These are phyloP conservation scores for Alternaria infectoria DNA, from an alignment of 2,329 filamentous ascomycete species.

Conservation along the genomic window DNA sequence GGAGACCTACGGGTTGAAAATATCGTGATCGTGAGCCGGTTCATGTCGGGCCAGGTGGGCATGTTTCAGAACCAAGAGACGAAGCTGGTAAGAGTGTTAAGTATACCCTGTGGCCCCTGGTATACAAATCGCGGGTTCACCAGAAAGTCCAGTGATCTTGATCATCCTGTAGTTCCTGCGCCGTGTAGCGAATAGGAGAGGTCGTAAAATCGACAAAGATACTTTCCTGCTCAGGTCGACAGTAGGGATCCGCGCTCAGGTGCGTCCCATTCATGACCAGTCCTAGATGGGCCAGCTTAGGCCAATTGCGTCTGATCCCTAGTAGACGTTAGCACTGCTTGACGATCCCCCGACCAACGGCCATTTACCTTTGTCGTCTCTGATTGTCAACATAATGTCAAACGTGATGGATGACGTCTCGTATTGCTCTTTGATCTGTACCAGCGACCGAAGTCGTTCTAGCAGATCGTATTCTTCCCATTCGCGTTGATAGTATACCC, in stretches of 20 bases:
- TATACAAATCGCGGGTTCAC: background rate
- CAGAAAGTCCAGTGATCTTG: background rate
- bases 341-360: background rate
- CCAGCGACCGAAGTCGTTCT: background rate
- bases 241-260: background rate
- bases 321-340: background rate
- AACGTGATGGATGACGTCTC: background rate
- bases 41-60: background rate
- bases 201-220: background rate
- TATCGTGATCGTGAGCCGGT: background rate
- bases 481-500: background rate
- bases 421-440: background rate
- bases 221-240: background rate
- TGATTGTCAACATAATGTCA: background rate
- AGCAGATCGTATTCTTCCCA: background rate
- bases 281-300: background rate
- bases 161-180: background rate
- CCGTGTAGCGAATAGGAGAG: background rate
- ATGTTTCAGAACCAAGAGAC: background rate
- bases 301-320: background rate
- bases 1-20: background rate
- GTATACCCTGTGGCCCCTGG: background rate
- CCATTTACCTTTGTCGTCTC: background rate
- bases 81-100: background rate
- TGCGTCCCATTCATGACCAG: background rate